These are phyloP conservation scores for Fonsecaea pedrosoi DNA, from an alignment of 2,329 filamentous ascomycete species.

Conservation along the genomic window DNA sequence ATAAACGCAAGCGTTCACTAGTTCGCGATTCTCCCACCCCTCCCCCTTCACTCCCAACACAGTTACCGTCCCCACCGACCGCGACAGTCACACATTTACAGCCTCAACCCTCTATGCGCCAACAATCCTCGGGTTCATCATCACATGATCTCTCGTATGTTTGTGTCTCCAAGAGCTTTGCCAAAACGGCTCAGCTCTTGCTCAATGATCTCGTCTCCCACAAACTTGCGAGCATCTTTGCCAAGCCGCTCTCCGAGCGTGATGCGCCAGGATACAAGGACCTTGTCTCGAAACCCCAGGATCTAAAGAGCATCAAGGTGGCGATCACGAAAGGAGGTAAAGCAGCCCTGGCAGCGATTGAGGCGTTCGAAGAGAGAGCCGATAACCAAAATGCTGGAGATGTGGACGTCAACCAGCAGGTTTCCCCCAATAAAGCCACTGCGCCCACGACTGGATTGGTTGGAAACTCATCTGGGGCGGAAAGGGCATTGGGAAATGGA, in stretches of 20 bases:
- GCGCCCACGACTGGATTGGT: not conserved
- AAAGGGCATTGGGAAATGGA: conserved; percentile 48
- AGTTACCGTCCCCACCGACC: conserved; percentile 22
- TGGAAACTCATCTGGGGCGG: conserved; percentile 6
- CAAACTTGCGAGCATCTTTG: conserved; percentile 80
- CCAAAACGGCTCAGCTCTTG: conserved; percentile 73
- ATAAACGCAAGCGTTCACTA: conserved; percentile 52
- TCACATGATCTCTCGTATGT: conserved; percentile 46
- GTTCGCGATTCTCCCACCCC: conserved; percentile 40
- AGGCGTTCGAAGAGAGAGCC: conserved; percentile 39
- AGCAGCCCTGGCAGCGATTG: conserved; percentile 52
- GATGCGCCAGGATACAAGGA: conserved; percentile 78
- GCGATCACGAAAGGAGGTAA: conserved; percentile 64
- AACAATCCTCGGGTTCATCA: conserved; percentile 44
- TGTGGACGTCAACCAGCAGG: conserved; percentile 57
- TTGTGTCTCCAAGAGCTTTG: conserved; percentile 55
- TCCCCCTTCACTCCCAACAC: conserved; percentile 19
- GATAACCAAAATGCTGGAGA: conserved; percentile 2
- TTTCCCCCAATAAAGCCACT: conserved; percentile 20
- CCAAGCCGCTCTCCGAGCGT: conserved; percentile 73
- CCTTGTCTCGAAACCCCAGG: conserved; percentile 75
- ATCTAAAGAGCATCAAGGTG: conserved; percentile 77
- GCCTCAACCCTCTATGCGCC: conserved; percentile 33
- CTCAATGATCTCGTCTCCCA: conserved; percentile 79
- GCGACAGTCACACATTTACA: not conserved